phyloP scores from a whole-genome alignment of 768 basidiomycete species.

The Lactarius tabidus region DNA sequence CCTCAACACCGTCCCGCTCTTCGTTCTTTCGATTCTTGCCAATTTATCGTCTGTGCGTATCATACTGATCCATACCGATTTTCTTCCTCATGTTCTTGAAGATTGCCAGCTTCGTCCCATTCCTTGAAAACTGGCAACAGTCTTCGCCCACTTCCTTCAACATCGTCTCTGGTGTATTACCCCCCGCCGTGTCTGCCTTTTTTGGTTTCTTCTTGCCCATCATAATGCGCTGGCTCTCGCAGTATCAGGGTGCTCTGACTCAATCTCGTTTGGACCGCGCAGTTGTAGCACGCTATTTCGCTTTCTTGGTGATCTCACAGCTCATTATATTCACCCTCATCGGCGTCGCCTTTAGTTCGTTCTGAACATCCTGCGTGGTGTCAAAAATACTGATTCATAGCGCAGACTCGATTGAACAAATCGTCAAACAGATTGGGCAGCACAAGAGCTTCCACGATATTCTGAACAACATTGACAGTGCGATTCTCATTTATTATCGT shows the following conservation, averaged over 20 bases:
- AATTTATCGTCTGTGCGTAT: constrained; percentile 74
- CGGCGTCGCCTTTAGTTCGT: constrained; percentile 81
- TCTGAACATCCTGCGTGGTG: not conserved
- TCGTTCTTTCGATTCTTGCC: constrained; percentile 86
- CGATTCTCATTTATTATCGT: constrained; percentile 9
- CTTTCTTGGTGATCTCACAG: constrained; percentile 92
- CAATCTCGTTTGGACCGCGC: constrained; percentile 82
- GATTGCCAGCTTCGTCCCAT: constrained; percentile 65
- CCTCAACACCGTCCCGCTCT: constrained; percentile 90
- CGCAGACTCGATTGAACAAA: constrained; percentile 36
- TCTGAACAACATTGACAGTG: constrained; percentile 44
- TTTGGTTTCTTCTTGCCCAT: constrained; percentile 91
- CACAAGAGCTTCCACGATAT: constrained; percentile 46
- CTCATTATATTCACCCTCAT: constrained; percentile 92
- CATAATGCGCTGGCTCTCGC: constrained; percentile 78
- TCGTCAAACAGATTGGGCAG: constrained; percentile 46
- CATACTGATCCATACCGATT: constrained; percentile 7
- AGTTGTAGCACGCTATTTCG: constrained; percentile 88
- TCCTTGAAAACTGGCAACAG: constrained; percentile 68
- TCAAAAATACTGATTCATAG: constrained; percentile 6
- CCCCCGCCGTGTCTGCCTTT: constrained; percentile 80
- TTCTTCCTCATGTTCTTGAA: constrained; percentile 30
- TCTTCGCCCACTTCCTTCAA: constrained; percentile 68
- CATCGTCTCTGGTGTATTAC: constrained; percentile 87
- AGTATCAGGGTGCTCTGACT: constrained; percentile 66